A percentile compares a stretch with the other conserved stretches of the same genome.
Conservation (phyloP, 106 monocot species). For the Iris macrosiphon region DNA sequence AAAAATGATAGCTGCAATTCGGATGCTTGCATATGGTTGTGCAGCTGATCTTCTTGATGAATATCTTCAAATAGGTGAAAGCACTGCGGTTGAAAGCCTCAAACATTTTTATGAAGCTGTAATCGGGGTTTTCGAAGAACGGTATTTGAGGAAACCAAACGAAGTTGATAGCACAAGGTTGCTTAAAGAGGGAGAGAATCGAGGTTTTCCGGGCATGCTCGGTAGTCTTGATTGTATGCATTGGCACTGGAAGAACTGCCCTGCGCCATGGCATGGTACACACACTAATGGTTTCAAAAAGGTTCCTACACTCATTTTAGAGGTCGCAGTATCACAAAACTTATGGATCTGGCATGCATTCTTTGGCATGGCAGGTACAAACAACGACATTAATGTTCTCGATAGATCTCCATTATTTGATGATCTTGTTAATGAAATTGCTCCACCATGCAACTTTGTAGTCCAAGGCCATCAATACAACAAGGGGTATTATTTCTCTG, state of each 20-base stretch:
- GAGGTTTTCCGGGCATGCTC: neutral
- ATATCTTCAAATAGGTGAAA: neutral
- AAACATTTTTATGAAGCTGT: neutral
- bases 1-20: neutral
- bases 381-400: conserved; percentile 1
- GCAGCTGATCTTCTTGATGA: neutral
- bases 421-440: neutral
- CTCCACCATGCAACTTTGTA: neutral
- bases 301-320: neutral
- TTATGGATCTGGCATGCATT: neutral
- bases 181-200: neutral
- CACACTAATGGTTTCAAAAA: neutral
- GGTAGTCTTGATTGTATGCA: neutral
- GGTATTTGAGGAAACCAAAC: neutral
- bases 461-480: neutral
- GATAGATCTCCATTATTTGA: conserved; percentile 1
- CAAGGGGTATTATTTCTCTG: neutral
- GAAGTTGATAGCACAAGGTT: neutral
- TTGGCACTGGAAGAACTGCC: neutral
- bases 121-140: neutral
- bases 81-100: neutral
- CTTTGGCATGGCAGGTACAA: neutral
- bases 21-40: neutral
- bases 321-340: neutral
- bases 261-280: neutral